These are phyloP conservation scores for Phytomonas serpens DNA, from an alignment of 208 protist species.

Conservation along the genomic window DNA sequence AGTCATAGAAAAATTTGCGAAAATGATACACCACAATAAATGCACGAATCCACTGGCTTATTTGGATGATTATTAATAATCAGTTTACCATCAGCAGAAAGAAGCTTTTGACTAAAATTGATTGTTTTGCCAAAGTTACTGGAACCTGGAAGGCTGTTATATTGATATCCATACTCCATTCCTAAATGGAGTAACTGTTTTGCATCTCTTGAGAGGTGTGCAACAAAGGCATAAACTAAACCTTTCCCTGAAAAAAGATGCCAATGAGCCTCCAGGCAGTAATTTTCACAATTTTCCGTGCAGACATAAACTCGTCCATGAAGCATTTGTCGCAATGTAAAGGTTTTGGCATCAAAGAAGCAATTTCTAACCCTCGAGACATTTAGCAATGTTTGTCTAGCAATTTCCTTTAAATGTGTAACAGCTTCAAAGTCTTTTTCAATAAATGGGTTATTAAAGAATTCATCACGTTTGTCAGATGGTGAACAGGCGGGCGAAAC, in stretches of 20 bases:
- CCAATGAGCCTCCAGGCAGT: slow-evolving; percentile 78
- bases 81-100: slow-evolving; percentile 33
- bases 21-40: slow-evolving; percentile 65
- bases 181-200: slow-evolving; percentile 50
- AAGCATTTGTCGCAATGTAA: slow-evolving; percentile 49
- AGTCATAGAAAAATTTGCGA: slow-evolving; percentile 11
- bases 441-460: neutral
- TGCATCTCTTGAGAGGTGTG: slow-evolving; percentile 63
- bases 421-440: neutral
- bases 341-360: slow-evolving; percentile 70
- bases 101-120: slow-evolving; percentile 57
- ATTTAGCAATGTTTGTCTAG: slow-evolving; percentile 49
- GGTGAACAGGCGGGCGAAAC: neutral
- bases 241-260: slow-evolving; percentile 64
- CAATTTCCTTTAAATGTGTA: neutral
- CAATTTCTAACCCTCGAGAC: slow-evolving; percentile 64
- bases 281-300: slow-evolving; percentile 45
- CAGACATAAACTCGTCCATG: slow-evolving; percentile 71
- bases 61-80: slow-evolving; percentile 48
- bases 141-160: slow-evolving; percentile 74
- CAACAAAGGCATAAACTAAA: slow-evolving; percentile 64
- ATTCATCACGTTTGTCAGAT: neutral
- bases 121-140: slow-evolving; percentile 66
- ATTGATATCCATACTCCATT: slow-evolving; percentile 79
- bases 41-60: slow-evolving; percentile 32